Base-by-base conservation (phyloP, 192 early-diverging fungal genomes). In the Coemansia sp. region DNA sequence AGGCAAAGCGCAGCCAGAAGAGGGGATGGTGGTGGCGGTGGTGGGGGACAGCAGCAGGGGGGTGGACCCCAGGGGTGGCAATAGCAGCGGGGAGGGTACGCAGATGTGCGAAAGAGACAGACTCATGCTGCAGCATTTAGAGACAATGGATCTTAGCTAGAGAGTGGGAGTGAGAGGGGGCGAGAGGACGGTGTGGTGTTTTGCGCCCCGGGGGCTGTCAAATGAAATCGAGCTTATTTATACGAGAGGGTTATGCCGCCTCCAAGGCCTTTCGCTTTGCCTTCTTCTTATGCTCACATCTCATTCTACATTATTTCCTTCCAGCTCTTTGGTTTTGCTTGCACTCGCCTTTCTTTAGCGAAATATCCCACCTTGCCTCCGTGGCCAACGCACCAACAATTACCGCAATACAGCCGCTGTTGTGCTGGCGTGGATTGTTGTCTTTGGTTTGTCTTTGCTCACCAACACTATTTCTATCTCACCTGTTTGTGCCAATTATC, bases 91-190 rank as follows among this genome's bases (percentile, higher is more conserved):
- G 55, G 55, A 33, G n/a, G 31, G 55, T n/a, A 18, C n/a, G 34
- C n/a, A 16, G 55, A 57, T 57, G 34, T 31, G 33, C 18, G 9
- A 36, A n/a, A 57, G 55, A 36, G 26, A 28, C 36, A 67, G 63
- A 56, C 70, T 53, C 63, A 39, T n/a, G 45, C 42, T 72, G 70
- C 70, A 70, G 76, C 56, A 69, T 65, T 63, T 68, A 62, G 63
- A 67, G 70, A 69, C 62, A 69, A 72, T 73, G 76, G 72, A 66
- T 73, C 76, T 69, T n/a, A 45, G 50, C 62, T 23, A 66, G 73
- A 36, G 71, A 35, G 55, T 26, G 56, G 10, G 38, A 40, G 37
- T 26, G 56, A 37, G 24, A 60, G 37, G 24, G 59, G 23, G 38
- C 37, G 48, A 7, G 48, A 26, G 10, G 50, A 16, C 31, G 50